A percentile compares a stretch with the other conserved stretches of the same genome.
Evolutionary conservation across 2,329 filamentous ascomycete species (phyloP).

Genomic region (Phaeosphaeriaceae sp.): DNA sequence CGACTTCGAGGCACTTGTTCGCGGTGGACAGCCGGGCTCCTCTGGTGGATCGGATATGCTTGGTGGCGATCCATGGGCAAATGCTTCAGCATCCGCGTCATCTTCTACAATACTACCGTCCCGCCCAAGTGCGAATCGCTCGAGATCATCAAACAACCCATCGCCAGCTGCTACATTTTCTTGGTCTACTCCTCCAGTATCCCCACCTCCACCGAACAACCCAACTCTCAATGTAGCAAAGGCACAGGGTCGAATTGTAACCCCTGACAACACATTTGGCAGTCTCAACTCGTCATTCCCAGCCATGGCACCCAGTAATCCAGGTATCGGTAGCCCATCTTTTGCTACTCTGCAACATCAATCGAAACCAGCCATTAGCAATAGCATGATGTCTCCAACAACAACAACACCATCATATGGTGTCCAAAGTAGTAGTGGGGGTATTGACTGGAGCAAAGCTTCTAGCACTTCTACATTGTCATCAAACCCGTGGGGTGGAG

Average conservation of each 20-base stretch:
- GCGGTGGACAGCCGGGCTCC: slow-evolving; percentile 66
- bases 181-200: slow-evolving; percentile 52
- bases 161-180: slow-evolving; percentile 52
- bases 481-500: slow-evolving; percentile 33
- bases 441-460: slow-evolving; percentile 42
- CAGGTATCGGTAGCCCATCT: slow-evolving; percentile 38
- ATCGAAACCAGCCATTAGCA: slow-evolving; percentile 39
- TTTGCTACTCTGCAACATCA: slow-evolving; percentile 51
- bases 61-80: slow-evolving; percentile 54
- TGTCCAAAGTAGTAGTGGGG: slow-evolving; percentile 21
- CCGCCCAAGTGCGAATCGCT: slow-evolving; percentile 33
- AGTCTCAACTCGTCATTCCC: slow-evolving; percentile 46
- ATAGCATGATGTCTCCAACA: slow-evolving; percentile 39
- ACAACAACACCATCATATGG: slow-evolving; percentile 33
- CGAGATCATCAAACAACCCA: slow-evolving; percentile 29
- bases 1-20: slow-evolving; percentile 89
- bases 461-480: slow-evolving; percentile 15
- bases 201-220: slow-evolving; percentile 44
- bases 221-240: slow-evolving; percentile 32
- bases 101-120: slow-evolving; percentile 42
- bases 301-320: slow-evolving; percentile 44
- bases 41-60: slow-evolving; percentile 45
- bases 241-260: slow-evolving; percentile 54
- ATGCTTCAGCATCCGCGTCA: slow-evolving; percentile 40
- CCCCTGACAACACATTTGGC: slow-evolving; percentile 58